Evolutionary conservation across 306 rosid genomes (phyloP).

Genomic region (Pyrus pyrifolia): DNA sequence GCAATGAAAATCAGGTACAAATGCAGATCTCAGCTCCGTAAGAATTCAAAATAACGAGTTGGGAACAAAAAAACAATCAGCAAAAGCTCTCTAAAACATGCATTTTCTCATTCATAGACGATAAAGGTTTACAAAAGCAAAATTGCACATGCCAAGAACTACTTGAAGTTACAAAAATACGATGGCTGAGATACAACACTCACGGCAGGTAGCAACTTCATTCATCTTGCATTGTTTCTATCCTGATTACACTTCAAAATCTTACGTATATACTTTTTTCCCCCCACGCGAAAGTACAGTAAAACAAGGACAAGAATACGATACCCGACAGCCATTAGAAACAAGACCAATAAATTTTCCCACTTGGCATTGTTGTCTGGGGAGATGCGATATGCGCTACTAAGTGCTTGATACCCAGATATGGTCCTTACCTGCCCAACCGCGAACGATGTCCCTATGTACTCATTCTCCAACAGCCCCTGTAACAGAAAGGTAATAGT

Average conservation of each 20-base stretch:
- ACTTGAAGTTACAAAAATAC: constrained; percentile 29
- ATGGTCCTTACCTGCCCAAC: constrained; percentile 95
- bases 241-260: constrained; percentile 51
- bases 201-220: constrained; percentile 9
- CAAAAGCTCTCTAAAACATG: constrained; percentile 10
- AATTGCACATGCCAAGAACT: constrained; percentile 18
- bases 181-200: constrained; percentile 19
- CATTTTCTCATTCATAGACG: constrained; percentile 25
- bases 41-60: not conserved
- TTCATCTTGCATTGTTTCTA: constrained; percentile 50
- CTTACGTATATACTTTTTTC: constrained; percentile 34
- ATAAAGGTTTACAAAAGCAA: constrained; percentile 15
- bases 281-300: constrained; percentile 42
- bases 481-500: constrained; percentile 9
- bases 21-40: not conserved
- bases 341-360: constrained; percentile 75
- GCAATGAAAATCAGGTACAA: not conserved
- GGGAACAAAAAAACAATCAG: not conserved
- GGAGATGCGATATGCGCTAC: constrained; percentile 67
- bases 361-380: constrained; percentile 65
- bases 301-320: constrained; percentile 58
- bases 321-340: constrained; percentile 80
- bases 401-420: constrained; percentile 88
- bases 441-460: constrained; percentile 69
- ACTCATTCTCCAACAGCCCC: constrained; percentile 97